Evolutionary conservation across 2,329 filamentous ascomycete species (phyloP), one percentile per base, ranked within the genome.

Genomic region (Ambrosiella cleistominuta): DNA sequence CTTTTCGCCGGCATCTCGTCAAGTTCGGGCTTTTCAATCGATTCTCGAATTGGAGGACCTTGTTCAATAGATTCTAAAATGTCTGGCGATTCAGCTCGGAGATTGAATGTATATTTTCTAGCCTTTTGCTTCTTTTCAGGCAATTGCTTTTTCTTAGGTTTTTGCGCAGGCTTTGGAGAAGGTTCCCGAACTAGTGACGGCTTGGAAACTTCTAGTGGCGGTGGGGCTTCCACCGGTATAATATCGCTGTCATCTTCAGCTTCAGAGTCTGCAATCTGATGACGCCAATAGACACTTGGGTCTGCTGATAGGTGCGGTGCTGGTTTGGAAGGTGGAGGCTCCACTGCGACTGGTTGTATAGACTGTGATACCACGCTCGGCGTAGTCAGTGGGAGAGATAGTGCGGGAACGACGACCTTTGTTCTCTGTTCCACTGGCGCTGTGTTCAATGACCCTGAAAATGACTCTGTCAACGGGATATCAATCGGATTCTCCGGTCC

Each of bases 221-320:
- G 27, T 27, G 12, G 19, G 12, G 8, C 7, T 13, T 58, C 49
- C 44, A 37, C 15, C 39, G 38, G 52, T 9, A 49, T 39, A 37
- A 45, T 54, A 36, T 15, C 38, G 6, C 63, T 47, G 35, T 61
- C 59, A 54, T 61, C 37, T 57, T 58, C 58, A 19, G 56, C 47
- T 52, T 60, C 56, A 6, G 58, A 56, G 40, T 59, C 54, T 27
- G 56, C 61, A 47, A 58, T 53, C 3, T 59, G 56, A n/a, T 57
- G 49, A 37, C 47, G 27, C 27, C 27, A 27, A 27, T 2, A 27
- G 27, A 27, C 27, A 27, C 3, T 27, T 27, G 27, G 27, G 27
- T 27, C 27, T 27, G 27, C 27, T 5, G 27, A 3, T 27, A 5
- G 27, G 27, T 27, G 27, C 27, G 27, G 27, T 27, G 27, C 27